A percentile compares a stretch with the other conserved stretches of the same genome.
Evolutionary conservation across 1,284 basidiomycete species (phyloP).

Genomic region (Cerioporus squamosus): DNA sequence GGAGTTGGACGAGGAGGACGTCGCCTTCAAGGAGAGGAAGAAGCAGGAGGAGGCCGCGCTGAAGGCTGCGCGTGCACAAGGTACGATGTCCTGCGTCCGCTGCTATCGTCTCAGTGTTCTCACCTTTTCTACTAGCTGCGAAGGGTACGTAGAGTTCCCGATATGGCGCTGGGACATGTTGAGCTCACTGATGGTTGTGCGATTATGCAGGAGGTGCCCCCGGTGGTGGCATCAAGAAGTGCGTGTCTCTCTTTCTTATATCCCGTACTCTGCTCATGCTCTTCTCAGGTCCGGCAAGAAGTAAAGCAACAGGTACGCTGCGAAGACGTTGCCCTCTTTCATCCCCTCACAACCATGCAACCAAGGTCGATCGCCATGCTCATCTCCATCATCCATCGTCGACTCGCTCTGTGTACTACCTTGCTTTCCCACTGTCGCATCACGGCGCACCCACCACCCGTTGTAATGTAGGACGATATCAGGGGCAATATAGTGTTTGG

Average conservation of each 20-base stretch:
- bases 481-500: constrained; percentile 6
- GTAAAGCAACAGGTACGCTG: background rate
- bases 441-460: background rate
- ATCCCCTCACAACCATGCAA: no score
- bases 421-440: background rate
- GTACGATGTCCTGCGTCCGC: constrained; percentile 32
- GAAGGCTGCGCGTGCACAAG: constrained; percentile 71
- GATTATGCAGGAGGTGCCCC: constrained; percentile 59
- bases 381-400: background rate
- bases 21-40: constrained; percentile 74
- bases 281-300: constrained; percentile 45
- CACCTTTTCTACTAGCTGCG: constrained; percentile 45
- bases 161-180: background rate
- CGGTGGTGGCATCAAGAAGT: constrained; percentile 85
- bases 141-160: constrained; percentile 53
- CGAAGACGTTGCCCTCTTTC: background rate
- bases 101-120: background rate
- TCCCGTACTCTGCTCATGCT: background rate
- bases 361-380: background rate
- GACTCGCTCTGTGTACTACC: background rate
- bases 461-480: constrained; percentile 12
- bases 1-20: constrained; percentile 71
- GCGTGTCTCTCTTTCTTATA: constrained; percentile 33
- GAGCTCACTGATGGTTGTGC: constrained; percentile 1
- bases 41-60: constrained; percentile 71